Conservation (phyloP, 2,329 filamentous ascomycete genomes). For the Sarocladium strictum region DNA sequence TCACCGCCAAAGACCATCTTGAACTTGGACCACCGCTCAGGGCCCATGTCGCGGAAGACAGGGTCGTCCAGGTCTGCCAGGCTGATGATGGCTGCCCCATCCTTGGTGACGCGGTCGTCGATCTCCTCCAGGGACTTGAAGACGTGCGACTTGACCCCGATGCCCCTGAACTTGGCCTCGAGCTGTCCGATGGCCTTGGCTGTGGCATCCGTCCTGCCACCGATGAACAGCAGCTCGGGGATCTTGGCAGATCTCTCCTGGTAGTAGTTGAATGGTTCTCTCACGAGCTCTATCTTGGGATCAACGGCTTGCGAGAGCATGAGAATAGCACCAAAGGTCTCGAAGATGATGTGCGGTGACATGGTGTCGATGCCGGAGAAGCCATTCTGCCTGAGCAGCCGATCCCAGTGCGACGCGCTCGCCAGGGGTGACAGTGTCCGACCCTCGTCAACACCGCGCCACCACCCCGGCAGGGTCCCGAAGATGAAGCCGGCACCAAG, state of each 20-base stretch:
- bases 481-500: constrained; percentile 7
- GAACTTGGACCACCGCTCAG: constrained; percentile 18
- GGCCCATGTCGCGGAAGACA: constrained; percentile 26
- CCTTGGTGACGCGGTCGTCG: not conserved
- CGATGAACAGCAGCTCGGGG: not conserved
- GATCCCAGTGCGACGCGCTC: not conserved
- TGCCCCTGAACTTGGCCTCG: not conserved
- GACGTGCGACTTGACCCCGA: not conserved
- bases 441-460: constrained; percentile 8
- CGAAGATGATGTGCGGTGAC: constrained; percentile 1
- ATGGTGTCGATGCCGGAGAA: constrained; percentile 13
- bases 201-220: not conserved
- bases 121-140: not conserved
- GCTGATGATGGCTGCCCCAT: constrained; percentile 17
- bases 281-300: not conserved
- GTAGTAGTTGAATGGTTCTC: not conserved
- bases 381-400: not conserved
- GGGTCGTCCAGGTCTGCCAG: constrained; percentile 15
- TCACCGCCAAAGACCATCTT: constrained; percentile 15
- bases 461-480: constrained; percentile 10
- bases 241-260: not conserved
- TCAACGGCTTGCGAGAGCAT: constrained; percentile 15
- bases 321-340: constrained; percentile 11
- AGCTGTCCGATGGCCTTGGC: not conserved
- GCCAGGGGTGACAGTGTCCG: not conserved